Base-by-base conservation (phyloP, 1,284 basidiomycete species). In the Melampsora larici-populina region DNA sequence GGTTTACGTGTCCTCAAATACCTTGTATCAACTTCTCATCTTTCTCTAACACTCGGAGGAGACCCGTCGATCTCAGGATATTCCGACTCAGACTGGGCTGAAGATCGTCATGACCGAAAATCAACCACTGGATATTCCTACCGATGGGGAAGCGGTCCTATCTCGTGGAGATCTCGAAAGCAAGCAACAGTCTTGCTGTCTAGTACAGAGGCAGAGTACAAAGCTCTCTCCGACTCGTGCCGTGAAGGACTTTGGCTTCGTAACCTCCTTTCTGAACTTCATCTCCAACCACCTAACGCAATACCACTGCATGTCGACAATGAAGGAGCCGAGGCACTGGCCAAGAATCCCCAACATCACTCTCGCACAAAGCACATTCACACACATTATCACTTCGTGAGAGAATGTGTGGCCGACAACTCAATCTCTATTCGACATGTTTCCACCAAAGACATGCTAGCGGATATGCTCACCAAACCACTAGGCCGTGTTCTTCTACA, bases 221-320 rank as follows among this genome's bases (percentile, higher is more conserved):
- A n/a, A n/a, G n/a, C n/a, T n/a, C 65, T 67, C n/a, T 69, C 67
- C 40, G 24, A 69, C 24, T 69, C 46, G 24, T 69, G 46, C 15
- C 49, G 31, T 31, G 67, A 69, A 29, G 67, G 67, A 13, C 26
- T 69, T 18, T 69, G 67, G 67, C n/a, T 69, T 5, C 18, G 26
- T 2, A 4, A 69, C 18, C 8, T 69, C 13, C 67, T 69, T 7
- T 29, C 43, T 26, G 31, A 69, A 69, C 46, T 69, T 69, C 24
- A 24, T n/a, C 67, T 69, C 7, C 24, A 29, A 51, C 46, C 67
- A 4, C 17, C 29, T 15, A 13, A 2, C 40, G 11, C 40, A n/a
- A 3, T 49, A 7, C 67, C 64, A 17, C 33, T 66, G 9, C 64
- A 66, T 66, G 64, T 36, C 15, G 66, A 68, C 13, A 68, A 68